Base-by-base conservation (phyloP, 345 rosid species). In the Corchorus olitorius region DNA sequence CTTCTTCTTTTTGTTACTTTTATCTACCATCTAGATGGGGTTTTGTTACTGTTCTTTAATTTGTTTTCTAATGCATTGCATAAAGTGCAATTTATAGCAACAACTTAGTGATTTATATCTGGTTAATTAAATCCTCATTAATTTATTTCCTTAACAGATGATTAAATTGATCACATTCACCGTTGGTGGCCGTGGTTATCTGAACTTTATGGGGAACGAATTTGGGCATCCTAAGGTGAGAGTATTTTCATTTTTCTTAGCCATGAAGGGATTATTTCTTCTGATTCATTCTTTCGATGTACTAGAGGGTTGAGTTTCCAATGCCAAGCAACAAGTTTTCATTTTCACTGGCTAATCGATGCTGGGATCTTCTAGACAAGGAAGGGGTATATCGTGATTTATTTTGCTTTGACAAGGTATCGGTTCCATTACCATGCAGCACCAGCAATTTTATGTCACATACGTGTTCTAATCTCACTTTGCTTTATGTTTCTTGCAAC, bases 181-280 rank as follows among this genome's bases (percentile, higher is more conserved):
- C 39, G 81, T 92, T 48, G 88, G 98, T 71, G 99, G 96, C 64
- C 84, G 34, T 80, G 97, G 94, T 79, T 95, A 90, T 87, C 98
- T 95, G 77, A 95, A 89, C 81, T 95, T 95, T 85, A 93, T 93
- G 93, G 99, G 99, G 76, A 93, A 95, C 71, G 99, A 95, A 86
- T 95, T 95, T 86, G 99, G 94, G 81, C 99, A 95, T 86, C 97
- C 99, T 39, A 82, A 85, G 89, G 99, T 93, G 78, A 68, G 83
- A 60, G 77, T 81, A 46, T 59, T 65, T 58, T 53, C 50, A 8
- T 62, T 78, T 27, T 22, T 54, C 53, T 75, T 71, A 58, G 54
- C 70, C 17, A 12, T 20, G 35, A 79, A 68, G 35, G 49, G 50
- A 34, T 60, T 58, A 12, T 83, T 72, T 70, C 72, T 68, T 71